Conservation (phyloP, 495 filamentous ascomycete species). For the Umbilicaria muhlenbergii region DNA sequence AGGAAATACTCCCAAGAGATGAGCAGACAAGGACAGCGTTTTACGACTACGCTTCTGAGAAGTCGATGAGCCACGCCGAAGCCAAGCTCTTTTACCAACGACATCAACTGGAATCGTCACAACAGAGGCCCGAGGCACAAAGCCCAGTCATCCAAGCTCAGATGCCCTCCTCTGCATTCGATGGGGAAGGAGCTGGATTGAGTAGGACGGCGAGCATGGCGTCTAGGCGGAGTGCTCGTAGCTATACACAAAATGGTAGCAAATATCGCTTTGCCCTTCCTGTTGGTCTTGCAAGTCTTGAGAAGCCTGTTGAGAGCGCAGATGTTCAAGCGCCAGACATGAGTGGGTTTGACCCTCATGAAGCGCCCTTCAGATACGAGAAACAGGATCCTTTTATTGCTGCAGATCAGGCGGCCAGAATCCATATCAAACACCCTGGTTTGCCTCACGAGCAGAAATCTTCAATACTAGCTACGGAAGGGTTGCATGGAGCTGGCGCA, state of each 20-base stretch:
- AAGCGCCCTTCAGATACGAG: constrained; percentile 3
- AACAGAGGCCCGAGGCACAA: constrained; percentile 30
- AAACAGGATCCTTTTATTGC: constrained; percentile 18
- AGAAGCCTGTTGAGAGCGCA: constrained; percentile 16
- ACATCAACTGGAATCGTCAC: constrained; percentile 48
- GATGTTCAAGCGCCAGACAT: constrained; percentile 13
- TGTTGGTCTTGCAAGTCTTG: constrained; percentile 13
- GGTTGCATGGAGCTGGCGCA: constrained; percentile 33
- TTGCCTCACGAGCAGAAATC: constrained; percentile 33
- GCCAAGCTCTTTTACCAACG: constrained; percentile 91
- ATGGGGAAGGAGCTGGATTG: constrained; percentile 8
- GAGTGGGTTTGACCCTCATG: constrained; percentile 1
- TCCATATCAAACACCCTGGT: constrained; percentile 26
- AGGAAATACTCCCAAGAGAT: not conserved
- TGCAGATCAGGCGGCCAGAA: constrained; percentile 29
- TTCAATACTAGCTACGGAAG: constrained; percentile 26
- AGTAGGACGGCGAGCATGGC: constrained; percentile 16
- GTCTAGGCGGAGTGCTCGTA: constrained; percentile 11
- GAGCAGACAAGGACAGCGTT: constrained; percentile 47
- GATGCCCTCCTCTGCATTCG: constrained; percentile 16
- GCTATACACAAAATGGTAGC: constrained; percentile 13
- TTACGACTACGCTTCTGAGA: constrained; percentile 79
- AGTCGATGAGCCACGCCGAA: constrained; percentile 77
- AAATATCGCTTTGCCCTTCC: constrained; percentile 11
- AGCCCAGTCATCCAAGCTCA: constrained; percentile 32